Percentiles rank a stretch among this genome's conserved stretches.
Conservation (phyloP, 2,329 filamentous ascomycete genomes). For the Microsporum canis region DNA sequence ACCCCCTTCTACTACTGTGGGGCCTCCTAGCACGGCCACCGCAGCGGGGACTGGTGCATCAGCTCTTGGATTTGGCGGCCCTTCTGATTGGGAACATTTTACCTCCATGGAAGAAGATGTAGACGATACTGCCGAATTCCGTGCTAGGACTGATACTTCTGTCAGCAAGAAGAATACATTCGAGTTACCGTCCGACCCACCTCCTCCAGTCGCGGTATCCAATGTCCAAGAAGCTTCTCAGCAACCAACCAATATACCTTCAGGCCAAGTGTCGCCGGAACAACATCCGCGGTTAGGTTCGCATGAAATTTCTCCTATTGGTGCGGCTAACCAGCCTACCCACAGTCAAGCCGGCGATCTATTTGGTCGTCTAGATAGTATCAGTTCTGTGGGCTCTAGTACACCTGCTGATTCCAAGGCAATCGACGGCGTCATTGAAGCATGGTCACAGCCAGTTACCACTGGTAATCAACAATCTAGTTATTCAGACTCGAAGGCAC, state of each 20-base stretch:
- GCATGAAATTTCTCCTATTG: neutral
- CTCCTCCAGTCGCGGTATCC: neutral
- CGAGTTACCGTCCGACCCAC: neutral
- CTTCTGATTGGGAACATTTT: conserved; percentile 40
- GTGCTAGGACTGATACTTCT: neutral
- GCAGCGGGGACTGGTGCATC: conserved; percentile 16
- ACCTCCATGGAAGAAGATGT: conserved; percentile 25
- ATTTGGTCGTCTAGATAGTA: conserved; percentile 22
- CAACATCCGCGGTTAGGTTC: neutral
- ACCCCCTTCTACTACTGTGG: conserved; percentile 5
- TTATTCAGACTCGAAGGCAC: neutral
- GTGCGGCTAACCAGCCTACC: neutral
- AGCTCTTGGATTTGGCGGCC: conserved; percentile 32
- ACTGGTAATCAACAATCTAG: neutral
- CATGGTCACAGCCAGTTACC: conserved; percentile 31
- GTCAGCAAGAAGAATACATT: neutral
- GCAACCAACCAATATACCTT: neutral
- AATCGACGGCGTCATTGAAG: conserved; percentile 36
- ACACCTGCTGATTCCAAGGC: conserved; percentile 19
- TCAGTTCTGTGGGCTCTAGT: conserved; percentile 20
- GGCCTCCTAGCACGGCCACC: neutral
- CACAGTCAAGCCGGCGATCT: conserved; percentile 1
- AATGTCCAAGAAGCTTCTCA: neutral
- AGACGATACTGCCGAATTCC: conserved; percentile 23
- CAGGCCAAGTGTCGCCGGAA: neutral